Evolutionary conservation across 768 basidiomycete genomes (phyloP).

Genomic region (Mrakia blollopis): DNA sequence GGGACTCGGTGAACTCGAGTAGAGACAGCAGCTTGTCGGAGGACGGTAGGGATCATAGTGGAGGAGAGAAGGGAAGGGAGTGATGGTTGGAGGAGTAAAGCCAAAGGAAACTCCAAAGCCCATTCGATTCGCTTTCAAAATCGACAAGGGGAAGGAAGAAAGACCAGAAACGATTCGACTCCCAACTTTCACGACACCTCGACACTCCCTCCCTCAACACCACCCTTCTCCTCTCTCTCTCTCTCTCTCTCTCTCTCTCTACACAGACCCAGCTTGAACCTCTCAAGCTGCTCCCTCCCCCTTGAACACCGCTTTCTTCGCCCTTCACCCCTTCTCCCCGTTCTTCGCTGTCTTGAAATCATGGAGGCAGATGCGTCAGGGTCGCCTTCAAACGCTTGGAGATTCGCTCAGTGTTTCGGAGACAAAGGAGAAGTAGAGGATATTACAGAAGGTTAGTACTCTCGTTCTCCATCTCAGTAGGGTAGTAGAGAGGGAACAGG

Average conservation of each 20-base stretch:
- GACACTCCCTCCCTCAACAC: neutral
- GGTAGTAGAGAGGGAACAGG: neutral
- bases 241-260: too few species aligned
- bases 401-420: conserved; percentile 99
- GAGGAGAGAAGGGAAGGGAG: conserved; percentile 3
- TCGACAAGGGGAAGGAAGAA: too few species aligned
- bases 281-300: neutral
- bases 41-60: conserved; percentile 13
- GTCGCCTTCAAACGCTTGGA: conserved; percentile 54
- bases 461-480: conserved; percentile 9
- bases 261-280: neutral
- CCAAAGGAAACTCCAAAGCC: too few species aligned
- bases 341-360: neutral
- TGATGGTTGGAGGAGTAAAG: neutral
- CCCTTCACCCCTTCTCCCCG: neutral
- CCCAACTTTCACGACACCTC: neutral
- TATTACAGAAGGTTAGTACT: conserved; percentile 84
- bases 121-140: too few species aligned
- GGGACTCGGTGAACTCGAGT: conserved; percentile 23
- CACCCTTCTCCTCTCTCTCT: neutral
- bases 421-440: conserved; percentile 99
- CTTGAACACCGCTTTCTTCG: neutral
- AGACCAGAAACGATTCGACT: neutral
- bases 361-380: conserved; percentile 8
- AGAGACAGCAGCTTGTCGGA: conserved; percentile 4